Evolutionary conservation across 1,284 basidiomycete genomes (phyloP), one percentile per base, ranked within the genome.

Genomic region (Rhizoctonia solani): DNA sequence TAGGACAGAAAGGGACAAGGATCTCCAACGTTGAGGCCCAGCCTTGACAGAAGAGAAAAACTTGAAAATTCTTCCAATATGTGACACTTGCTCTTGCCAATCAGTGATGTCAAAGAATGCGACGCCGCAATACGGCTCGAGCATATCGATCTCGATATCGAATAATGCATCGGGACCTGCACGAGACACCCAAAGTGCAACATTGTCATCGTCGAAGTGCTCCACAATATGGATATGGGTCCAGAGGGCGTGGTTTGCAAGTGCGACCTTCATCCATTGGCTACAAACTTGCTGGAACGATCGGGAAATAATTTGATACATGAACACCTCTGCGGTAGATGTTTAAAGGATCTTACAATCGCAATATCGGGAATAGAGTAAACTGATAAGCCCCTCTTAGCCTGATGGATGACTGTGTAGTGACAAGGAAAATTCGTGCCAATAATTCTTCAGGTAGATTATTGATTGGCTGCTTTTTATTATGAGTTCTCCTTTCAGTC

Each of bases 171-270:
- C 21, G 32, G 30, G 5, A 14, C 47, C 46, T 39, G 47, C 32
- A 29, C 59, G 59, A 2, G 8, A 9, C 6, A 63, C 11, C 41
- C 41, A 63, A 9, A 41, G 23, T 3, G 27, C 21, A 41, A 49
- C 47, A 19, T 25, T n/a, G 29, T 3, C 21, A 29, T 52, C 32
- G 23, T 30, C 8, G 13, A 25, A 34, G 19, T 29, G 21, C 8
- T 37, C 34, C 16, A 49, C 39, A 14, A 63, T 42, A 41, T 63
- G 49, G 21, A 63, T 50, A 42, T 63, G 46, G 8, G 59, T 63
- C 59, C 59, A 63, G 9, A 63, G 47, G 11, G 46, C n/a, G 16
- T 46, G 59, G 59, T 8, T 27, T 29, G 16, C 34, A 34, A 63
- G 39, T 11, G 59, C 59, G 11, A 63, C 47, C 8, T 63, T 39